Percentiles rank a stretch among this genome's conserved stretches.
phyloP scores from a whole-genome alignment of 768 basidiomycete genomes.

The Dentipellis fragilis region DNA sequence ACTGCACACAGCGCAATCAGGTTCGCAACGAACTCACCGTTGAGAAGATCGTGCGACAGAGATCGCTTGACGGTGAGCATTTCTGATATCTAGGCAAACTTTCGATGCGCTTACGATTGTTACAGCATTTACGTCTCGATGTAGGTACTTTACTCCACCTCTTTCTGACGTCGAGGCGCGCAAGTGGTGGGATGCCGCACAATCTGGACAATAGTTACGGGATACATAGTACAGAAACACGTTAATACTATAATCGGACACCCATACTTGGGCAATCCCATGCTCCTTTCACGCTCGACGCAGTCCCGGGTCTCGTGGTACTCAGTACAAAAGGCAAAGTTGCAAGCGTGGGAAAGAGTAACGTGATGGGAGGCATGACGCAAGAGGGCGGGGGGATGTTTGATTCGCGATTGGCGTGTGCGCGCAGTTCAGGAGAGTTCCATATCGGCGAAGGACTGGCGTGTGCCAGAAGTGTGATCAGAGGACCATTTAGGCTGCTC shows the following conservation, averaged over 20 bases:
- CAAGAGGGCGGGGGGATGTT: neutral
- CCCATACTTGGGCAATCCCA: no score
- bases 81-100: neutral
- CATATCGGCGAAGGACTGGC: no score
- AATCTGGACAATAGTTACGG: neutral
- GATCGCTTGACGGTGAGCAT: constrained; percentile 58
- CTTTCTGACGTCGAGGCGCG: constrained; percentile 44
- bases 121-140: constrained; percentile 69
- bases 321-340: no score
- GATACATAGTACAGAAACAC: no score
- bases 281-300: no score
- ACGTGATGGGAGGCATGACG: constrained; percentile 2
- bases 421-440: no score
- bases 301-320: no score
- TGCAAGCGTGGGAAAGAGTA: no score
- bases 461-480: no score
- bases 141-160: constrained; percentile 70
- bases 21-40: constrained; percentile 66
- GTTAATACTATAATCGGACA: no score
- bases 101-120: no score
- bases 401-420: neutral
- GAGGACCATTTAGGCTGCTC: neutral
- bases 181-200: constrained; percentile 42
- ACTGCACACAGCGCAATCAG: constrained; percentile 46
- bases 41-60: constrained; percentile 59